Percentiles rank a stretch among this genome's conserved stretches.
Conservation (phyloP, 2,329 filamentous ascomycete species). For the Diaporthe citrichinensis region DNA sequence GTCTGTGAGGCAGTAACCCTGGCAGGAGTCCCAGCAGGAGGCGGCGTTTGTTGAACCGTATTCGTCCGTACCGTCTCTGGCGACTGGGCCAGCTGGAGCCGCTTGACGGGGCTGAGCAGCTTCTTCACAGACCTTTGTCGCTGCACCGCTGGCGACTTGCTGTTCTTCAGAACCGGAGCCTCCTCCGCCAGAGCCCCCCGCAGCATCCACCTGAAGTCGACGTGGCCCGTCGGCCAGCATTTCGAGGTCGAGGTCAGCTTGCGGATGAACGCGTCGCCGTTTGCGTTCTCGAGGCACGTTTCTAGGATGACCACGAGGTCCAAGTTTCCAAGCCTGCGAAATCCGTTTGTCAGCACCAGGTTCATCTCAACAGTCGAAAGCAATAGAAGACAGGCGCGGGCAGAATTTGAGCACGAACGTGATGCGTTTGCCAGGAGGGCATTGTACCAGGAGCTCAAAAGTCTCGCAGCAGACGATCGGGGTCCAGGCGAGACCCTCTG, state of each 20-base stretch:
- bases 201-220: constrained; percentile 26
- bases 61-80: neutral
- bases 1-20: neutral
- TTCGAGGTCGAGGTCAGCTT: constrained; percentile 17
- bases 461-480: constrained; percentile 3
- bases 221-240: constrained; percentile 23
- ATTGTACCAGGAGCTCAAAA: constrained; percentile 21
- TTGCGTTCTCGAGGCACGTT: constrained; percentile 27
- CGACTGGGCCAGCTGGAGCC: neutral
- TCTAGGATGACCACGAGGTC: constrained; percentile 16
- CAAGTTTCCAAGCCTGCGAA: constrained; percentile 26
- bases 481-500: neutral
- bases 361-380: too few relatives aligned
- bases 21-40: too few relatives aligned
- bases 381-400: neutral
- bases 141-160: neutral
- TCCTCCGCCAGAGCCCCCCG: neutral
- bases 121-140: neutral
- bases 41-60: neutral
- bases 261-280: neutral
- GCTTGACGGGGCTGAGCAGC: neutral
- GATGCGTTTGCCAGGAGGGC: constrained; percentile 9
- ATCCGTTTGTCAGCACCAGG: neutral
- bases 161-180: neutral
- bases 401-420: neutral